Base-by-base conservation (phyloP, 2,329 filamentous ascomycete genomes). In the Cucurbitaria berberidis region DNA sequence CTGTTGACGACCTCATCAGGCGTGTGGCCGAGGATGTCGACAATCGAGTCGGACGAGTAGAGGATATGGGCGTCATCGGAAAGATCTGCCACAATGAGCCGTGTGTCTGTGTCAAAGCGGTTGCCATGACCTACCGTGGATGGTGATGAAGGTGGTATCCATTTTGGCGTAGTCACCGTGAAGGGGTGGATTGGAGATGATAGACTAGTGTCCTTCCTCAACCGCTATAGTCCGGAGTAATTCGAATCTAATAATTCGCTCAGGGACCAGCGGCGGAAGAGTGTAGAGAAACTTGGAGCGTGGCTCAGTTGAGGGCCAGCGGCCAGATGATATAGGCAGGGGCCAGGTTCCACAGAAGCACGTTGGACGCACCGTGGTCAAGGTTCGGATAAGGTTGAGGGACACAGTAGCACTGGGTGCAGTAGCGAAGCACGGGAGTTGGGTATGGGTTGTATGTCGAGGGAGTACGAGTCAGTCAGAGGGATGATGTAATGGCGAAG, bases 121-220 rank as follows among this genome's bases (percentile, higher is more conserved):
- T n/a, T 39, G 24, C 38, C 45, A 18, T 10, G 50, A 57, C 86
- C 79, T 78, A 90, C 91, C 91, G 73, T 95, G 91, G 71, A 96
- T 95, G 63, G 90, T 92, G 78, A 96, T 95, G 78, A 96, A 96
- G 27, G 91, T 95, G 63, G 89, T 89, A 76, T 93, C 89, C 89
- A 74, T 74, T 43, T 53, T 62, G 59, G 52, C 54, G 24, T 4
- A 29, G 22, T 16, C 26, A 10, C 22, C 18, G 24, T 16, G 16
- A 45, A 34, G 41, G 24, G 19, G 26, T 40, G 32, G 40, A 18
- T 45, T 32, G 30, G 29, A 32, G 3, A 26, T n/a, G n/a, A n/a
- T n/a, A n/a, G n/a, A 34, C 18, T 42, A 19, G 16, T 38, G n/a
- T 51, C 45, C 32, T 46, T 49, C 50, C 56, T 66, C 61, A 53